Conservation (phyloP, 345 rosid species). For the Acer negundo region DNA sequence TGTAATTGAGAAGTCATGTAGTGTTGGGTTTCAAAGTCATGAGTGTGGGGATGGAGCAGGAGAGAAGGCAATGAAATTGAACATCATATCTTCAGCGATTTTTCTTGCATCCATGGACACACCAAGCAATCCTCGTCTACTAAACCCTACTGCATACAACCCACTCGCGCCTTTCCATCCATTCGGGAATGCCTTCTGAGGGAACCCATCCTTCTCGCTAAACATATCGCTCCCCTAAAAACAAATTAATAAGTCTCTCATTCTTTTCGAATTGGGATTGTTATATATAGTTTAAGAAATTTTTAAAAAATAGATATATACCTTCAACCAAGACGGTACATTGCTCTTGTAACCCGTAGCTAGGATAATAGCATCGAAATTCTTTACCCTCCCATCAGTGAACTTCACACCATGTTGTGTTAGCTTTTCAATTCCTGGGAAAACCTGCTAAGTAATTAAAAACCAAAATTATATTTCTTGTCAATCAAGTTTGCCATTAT, state of each 20-base stretch:
- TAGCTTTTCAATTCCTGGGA: slow-evolving; percentile 56
- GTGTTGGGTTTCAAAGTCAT: too few relatives aligned
- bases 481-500: too few relatives aligned
- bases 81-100: slow-evolving; percentile 78
- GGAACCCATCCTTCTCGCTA: slow-evolving; percentile 66
- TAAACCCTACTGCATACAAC: slow-evolving; percentile 78
- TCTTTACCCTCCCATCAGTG: slow-evolving; percentile 61
- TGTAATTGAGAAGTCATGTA: too few relatives aligned
- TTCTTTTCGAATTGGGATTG: too few relatives aligned
- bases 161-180: slow-evolving; percentile 89
- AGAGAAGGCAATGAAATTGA: slow-evolving; percentile 12
- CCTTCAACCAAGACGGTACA: slow-evolving; percentile 87
- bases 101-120: slow-evolving; percentile 66
- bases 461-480: not conserved
- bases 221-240: slow-evolving; percentile 41
- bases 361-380: slow-evolving; percentile 71
- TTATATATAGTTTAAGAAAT: not conserved
- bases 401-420: slow-evolving; percentile 55
- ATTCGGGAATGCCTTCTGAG: slow-evolving; percentile 53
- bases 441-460: slow-evolving; percentile 43
- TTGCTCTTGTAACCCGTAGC: slow-evolving; percentile 92
- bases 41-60: not conserved
- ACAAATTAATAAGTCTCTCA: too few relatives aligned
- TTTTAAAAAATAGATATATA: slow-evolving; percentile 6
- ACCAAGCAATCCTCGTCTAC: slow-evolving; percentile 80